These are phyloP conservation scores for Boletus hoseneyae DNA, from an alignment of 1,284 basidiomycete species.

Conservation along the genomic window DNA sequence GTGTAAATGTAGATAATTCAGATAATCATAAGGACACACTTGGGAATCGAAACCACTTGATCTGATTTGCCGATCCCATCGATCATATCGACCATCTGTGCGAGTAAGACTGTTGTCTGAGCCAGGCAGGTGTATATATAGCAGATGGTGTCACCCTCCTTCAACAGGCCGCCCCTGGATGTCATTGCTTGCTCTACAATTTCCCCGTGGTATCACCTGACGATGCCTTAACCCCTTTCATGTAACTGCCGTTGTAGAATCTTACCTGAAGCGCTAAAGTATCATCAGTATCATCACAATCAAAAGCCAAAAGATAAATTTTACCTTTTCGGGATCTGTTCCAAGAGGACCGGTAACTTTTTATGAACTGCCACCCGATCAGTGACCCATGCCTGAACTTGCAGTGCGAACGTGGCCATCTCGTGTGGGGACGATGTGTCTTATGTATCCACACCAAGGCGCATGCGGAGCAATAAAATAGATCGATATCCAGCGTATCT, in stretches of 20 bases:
- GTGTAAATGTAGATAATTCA: conserved; percentile 22
- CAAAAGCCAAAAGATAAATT: background rate
- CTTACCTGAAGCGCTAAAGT: conserved; percentile 62
- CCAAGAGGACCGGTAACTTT: conserved; percentile 55
- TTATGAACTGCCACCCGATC: conserved; percentile 63
- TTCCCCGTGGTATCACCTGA: conserved; percentile 17
- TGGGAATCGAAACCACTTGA: background rate
- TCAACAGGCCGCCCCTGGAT: too few relatives aligned
- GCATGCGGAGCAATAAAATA: background rate
- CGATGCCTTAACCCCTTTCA: conserved; percentile 43
- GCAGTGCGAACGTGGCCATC: conserved; percentile 41
- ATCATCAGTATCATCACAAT: background rate
- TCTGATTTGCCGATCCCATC: background rate
- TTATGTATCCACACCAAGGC: conserved; percentile 30
- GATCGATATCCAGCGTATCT: conserved; percentile 40
- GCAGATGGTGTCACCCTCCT: background rate
- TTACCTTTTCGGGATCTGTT: conserved; percentile 68
- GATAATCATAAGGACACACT: background rate
- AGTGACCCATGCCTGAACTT: conserved; percentile 61
- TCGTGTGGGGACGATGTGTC: conserved; percentile 57
- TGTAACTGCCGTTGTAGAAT: conserved; percentile 63
- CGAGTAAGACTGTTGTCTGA: background rate
- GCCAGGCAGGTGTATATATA: background rate
- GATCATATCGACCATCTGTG: background rate
- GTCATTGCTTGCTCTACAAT: conserved; percentile 1